A percentile compares a stretch with the other conserved stretches of the same genome.
phyloP scores from a whole-genome alignment of 179 eudicot species.

The Heliamphora pulchella region DNA sequence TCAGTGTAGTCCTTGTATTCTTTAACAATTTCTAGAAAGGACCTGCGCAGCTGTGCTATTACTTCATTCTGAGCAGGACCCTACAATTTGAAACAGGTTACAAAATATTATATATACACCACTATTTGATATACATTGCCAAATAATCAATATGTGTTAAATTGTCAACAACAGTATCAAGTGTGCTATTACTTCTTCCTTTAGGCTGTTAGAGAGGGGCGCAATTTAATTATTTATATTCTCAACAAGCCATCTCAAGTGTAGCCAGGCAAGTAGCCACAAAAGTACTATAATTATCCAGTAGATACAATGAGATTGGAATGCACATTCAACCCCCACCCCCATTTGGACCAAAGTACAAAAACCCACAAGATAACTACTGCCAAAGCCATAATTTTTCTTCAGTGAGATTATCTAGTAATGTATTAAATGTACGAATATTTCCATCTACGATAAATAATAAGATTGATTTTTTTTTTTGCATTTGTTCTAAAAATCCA shows the following conservation, averaged over 20 bases:
- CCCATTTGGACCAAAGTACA: not conserved
- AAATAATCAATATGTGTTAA: not conserved
- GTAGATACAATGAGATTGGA: not conserved
- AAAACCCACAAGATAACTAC: no score
- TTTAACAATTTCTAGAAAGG: slow-evolving; percentile 58
- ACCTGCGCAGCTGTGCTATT: slow-evolving; percentile 61
- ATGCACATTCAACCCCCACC: no score
- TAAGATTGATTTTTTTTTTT: no score
- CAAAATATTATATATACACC: not conserved
- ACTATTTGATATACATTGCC: not conserved
- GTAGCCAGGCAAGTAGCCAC: not conserved
- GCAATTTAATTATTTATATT: not conserved
- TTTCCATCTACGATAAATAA: no score
- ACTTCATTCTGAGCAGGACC: slow-evolving; percentile 95
- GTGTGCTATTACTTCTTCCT: no score
- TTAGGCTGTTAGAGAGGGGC: not conserved
- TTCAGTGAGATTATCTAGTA: no score
- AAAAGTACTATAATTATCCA: not conserved
- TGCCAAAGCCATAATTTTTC: no score
- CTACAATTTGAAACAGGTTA: slow-evolving; percentile 27
- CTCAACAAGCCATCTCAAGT: not conserved
- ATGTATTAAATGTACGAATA: no score
- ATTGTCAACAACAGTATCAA: not conserved
- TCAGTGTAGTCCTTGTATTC: slow-evolving; percentile 77
- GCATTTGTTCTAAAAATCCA: no score